These are phyloP conservation scores for Phalaenopsis hybrid DNA, from an alignment of 116 monocot species.

Conservation along the genomic window DNA sequence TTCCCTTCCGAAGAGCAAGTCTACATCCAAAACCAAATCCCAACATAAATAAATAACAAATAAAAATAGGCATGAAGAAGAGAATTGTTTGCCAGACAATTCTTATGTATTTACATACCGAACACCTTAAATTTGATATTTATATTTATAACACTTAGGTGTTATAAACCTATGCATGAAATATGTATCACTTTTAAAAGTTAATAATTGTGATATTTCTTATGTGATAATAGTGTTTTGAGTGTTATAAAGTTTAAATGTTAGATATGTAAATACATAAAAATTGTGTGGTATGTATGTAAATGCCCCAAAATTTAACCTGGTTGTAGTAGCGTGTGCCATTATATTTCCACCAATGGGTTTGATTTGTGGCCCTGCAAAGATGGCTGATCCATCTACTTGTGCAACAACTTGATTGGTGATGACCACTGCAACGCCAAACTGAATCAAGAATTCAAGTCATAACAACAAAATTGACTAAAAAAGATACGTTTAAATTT, in stretches of 20 bases:
- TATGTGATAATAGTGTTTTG: too few species aligned
- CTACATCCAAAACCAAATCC: constrained; percentile 21
- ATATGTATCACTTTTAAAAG: too few species aligned
- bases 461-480: background rate
- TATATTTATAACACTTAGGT: too few species aligned
- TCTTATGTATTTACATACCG: too few species aligned
- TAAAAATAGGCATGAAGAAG: background rate
- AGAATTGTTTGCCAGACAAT: background rate
- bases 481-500: too few species aligned
- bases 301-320: constrained; percentile 22
- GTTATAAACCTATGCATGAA: too few species aligned
- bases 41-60: too few species aligned
- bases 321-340: constrained; percentile 95
- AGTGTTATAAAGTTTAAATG: too few species aligned
- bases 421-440: constrained; percentile 93
- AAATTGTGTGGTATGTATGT: too few species aligned
- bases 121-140: too few species aligned
- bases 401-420: constrained; percentile 99
- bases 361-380: constrained; percentile 88
- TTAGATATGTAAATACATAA: too few species aligned
- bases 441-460: constrained; percentile 30
- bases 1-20: constrained; percentile 85
- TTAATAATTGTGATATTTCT: too few species aligned
- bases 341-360: constrained; percentile 98
- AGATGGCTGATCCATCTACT: constrained; percentile 89